Evolutionary conservation across 495 filamentous ascomycete genomes (phyloP).

Genomic region (Tuber brumale): DNA sequence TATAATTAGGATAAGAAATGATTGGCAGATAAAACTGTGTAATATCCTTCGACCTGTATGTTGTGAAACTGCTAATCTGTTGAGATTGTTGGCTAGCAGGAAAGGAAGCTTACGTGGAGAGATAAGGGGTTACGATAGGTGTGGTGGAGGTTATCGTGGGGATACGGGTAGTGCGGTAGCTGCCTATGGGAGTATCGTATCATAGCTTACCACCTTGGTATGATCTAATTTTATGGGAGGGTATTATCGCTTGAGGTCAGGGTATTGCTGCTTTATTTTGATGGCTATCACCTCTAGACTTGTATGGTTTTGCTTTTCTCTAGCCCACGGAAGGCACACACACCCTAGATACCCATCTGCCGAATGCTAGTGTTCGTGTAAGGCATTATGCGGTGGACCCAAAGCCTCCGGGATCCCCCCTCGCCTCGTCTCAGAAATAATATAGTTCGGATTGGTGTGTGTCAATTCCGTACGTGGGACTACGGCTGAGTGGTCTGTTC

Average conservation of each 20-base stretch:
- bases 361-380: not conserved
- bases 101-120: not conserved
- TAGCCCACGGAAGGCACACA: not conserved
- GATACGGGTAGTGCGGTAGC: not conserved
- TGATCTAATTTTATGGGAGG: not conserved
- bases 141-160: not conserved
- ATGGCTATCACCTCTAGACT: rapidly evolving
- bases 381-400: not conserved
- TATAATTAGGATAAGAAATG: not conserved
- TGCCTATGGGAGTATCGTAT: not conserved
- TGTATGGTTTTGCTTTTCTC: no score
- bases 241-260: not conserved
- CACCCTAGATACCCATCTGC: not conserved
- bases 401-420: not conserved
- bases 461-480: no score
- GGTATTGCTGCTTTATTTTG: not conserved
- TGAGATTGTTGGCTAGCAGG: not conserved
- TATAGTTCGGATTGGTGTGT: not conserved
- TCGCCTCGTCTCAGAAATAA: not conserved
- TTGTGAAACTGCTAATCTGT: not conserved
- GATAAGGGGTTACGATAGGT: not conserved
- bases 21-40: not conserved
- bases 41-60: not conserved
- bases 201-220: not conserved
- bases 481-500: not conserved